These are phyloP conservation scores for Cupressus sempervirens DNA, from an alignment of 75 land plant species.

Conservation along the genomic window DNA sequence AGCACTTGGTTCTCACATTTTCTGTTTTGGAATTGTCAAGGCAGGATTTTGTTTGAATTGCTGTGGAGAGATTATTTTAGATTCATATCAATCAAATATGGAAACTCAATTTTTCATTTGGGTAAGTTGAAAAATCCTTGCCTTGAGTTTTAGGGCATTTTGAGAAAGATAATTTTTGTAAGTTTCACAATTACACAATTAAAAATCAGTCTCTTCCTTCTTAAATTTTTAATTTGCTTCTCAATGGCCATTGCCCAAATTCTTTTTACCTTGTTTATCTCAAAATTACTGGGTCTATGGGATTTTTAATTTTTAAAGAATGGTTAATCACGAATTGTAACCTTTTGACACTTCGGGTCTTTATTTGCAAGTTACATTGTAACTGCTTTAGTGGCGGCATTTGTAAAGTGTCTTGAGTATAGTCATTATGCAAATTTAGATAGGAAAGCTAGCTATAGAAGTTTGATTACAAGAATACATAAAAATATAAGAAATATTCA, in stretches of 20 bases:
- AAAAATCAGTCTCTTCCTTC: neutral
- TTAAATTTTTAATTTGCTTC: too few relatives aligned
- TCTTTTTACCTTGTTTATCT: neutral
- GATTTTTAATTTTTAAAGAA: neutral
- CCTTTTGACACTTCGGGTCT: neutral
- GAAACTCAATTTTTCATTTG: constrained; percentile 84
- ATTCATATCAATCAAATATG: constrained; percentile 88
- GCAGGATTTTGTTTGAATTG: constrained; percentile 96
- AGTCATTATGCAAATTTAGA: neutral
- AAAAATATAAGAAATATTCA: neutral
- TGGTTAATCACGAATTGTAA: neutral
- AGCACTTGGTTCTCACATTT: neutral
- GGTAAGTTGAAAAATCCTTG: constrained; percentile 30
- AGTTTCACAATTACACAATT: neutral
- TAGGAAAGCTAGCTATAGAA: neutral
- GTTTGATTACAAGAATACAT: neutral
- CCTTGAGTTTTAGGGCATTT: neutral
- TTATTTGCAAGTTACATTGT: neutral
- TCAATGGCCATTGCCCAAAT: neutral
- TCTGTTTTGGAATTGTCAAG: constrained; percentile 4
- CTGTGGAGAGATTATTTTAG: constrained; percentile 99
- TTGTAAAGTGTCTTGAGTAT: neutral
- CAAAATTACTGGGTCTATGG: neutral
- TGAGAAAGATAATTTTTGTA: neutral
- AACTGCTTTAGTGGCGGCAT: neutral